phyloP scores from a whole-genome alignment of 2,329 filamentous ascomycete genomes.

The Fusarium falciforme region DNA sequence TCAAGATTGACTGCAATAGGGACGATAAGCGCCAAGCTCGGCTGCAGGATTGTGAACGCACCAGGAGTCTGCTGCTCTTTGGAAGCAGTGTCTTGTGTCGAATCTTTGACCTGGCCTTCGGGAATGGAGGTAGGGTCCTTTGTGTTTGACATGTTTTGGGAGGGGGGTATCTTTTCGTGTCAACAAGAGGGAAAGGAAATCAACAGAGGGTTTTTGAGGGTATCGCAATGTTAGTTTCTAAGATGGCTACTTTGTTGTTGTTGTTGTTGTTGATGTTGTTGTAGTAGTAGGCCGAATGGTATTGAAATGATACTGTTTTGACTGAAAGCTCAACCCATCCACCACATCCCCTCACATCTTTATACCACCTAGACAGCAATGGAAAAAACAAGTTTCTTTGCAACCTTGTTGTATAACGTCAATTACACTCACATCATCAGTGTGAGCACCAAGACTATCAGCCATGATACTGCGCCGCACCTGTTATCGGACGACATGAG shows the following conservation, averaged over 20 bases:
- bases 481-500: constrained; percentile 28
- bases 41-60: constrained; percentile 41
- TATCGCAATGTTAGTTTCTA: constrained; percentile 34
- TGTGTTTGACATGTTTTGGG: constrained; percentile 7
- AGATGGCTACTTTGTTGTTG: constrained; percentile 21
- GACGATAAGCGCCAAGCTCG: constrained; percentile 42
- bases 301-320: constrained; percentile 30
- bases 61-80: constrained; percentile 46
- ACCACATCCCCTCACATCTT: constrained; percentile 27
- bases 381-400: constrained; percentile 43
- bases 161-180: neutral
- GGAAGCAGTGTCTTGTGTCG: constrained; percentile 40
- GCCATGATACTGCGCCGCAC: constrained; percentile 35
- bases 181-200: neutral
- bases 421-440: constrained; percentile 41
- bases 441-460: constrained; percentile 26
- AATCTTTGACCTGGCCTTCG: constrained; percentile 47
- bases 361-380: constrained; percentile 24
- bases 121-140: constrained; percentile 45
- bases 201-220: constrained; percentile 10
- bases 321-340: constrained; percentile 28
- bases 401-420: constrained; percentile 32
- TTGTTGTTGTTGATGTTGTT: neutral
- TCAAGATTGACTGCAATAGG: constrained; percentile 45
- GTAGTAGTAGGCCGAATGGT: constrained; percentile 18